Evolutionary conservation across 2,329 filamentous ascomycete species (phyloP).

Genomic region (Pestalotiopsis sp.): DNA sequence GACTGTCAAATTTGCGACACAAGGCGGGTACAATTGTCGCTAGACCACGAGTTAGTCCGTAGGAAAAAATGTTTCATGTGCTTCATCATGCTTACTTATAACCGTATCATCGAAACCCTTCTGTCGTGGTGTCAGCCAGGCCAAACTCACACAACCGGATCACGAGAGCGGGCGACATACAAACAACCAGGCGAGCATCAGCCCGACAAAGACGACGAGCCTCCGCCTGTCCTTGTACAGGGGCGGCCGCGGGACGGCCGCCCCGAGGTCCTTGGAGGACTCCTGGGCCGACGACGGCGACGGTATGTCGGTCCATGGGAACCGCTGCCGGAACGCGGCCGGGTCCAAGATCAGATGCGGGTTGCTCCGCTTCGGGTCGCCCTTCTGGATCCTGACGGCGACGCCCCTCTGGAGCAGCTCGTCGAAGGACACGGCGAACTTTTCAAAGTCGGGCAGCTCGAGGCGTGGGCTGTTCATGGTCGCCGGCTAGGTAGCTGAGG

Average conservation of each 20-base stretch:
- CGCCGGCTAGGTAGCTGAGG: background rate
- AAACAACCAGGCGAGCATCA: conserved; percentile 14
- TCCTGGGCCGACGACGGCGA: background rate
- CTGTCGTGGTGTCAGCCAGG: background rate
- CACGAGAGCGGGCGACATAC: background rate
- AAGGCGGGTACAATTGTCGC: conserved; percentile 8
- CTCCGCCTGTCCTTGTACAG: conserved; percentile 12
- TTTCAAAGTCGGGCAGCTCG: background rate
- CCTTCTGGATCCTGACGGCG: background rate
- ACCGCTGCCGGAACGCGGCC: background rate
- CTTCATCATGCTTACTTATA: conserved; percentile 8
- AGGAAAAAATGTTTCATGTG: background rate
- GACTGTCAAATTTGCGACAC: conserved; percentile 13
- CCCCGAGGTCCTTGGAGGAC: background rate
- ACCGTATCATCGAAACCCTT: conserved; percentile 16
- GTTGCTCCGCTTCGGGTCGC: background rate
- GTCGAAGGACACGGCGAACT: background rate
- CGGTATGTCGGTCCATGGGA: background rate
- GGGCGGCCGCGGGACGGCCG: background rate
- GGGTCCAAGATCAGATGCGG: background rate
- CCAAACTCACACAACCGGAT: background rate
- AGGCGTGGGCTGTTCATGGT: background rate
- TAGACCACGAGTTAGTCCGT: background rate
- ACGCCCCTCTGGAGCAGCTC: background rate
- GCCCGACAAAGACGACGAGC: conserved; percentile 8